Evolutionary conservation across 129 eudicot species (phyloP), one percentile per base, ranked within the genome.

Genomic region (Deinandra increscens): DNA sequence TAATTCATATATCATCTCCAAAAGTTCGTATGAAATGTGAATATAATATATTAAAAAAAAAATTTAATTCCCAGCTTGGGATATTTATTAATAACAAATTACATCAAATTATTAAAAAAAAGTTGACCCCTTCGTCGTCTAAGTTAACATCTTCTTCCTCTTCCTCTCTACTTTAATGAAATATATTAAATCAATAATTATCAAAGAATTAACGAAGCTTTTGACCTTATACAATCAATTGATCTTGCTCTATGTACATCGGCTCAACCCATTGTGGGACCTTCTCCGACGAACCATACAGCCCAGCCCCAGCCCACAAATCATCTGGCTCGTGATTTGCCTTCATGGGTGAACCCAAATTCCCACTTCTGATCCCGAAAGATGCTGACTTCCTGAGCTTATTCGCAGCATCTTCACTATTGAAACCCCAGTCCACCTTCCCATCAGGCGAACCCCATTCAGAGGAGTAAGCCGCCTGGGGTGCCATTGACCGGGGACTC

Each of bases 361-460:
- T 81, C 4, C 91, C 87, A 60, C 85, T 81, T 42, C 90, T 48
- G 60, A 69, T 17, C 68, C 92, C 98, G 9, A 93, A 93, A 13
- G 98, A 93, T 1, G 89, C 91, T 0, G 98, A 93, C 70, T 85
- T 89, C 60, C 82, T 83, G 12, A 87, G 90, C 90, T 85, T 92
- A 76, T 69, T 79, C n/a, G n/a, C n/a, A 17, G 82, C 75, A 15
- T 88, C 98, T 19, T 89, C 92, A 19, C 90, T 82, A 9, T 75
- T 73, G 54, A 82, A 81, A 7, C 95, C 96, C 98, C 98, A 93
- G 4, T 89, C 97, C 69, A 85, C 14, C 45, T 79, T 93, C 51
- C 96, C 98, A 50, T 79, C 78, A 0, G 96, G 96, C 0, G 98
- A 86, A 63, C 95, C 80, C 98, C 98, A 93, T n/a, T 86, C 95